Evolutionary conservation across 441 rosid genomes (phyloP), one percentile per base, ranked within the genome.

Genomic region (Aquilaria agallochum): DNA sequence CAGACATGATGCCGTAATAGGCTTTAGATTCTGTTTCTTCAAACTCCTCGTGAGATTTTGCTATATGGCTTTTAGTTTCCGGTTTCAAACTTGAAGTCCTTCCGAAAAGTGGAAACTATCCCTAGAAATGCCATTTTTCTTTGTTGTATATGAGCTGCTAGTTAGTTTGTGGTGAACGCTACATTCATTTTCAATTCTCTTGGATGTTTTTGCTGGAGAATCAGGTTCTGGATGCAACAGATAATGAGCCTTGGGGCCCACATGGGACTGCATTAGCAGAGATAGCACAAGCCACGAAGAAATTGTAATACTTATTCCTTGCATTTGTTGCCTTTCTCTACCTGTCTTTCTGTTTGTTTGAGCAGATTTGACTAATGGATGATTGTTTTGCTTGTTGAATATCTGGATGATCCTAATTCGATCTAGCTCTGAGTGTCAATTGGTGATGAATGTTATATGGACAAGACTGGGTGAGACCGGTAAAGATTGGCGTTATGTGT

Each of bases 241-340:
- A 95, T 77, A 80, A 88, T 71, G 99, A 89, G 61, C 98, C 98
- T 57, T 95, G 99, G 99, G 99, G 99, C 75, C 99, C 98, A 32
- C 99, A 92, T 72, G 99, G 98, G 40, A 75, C 97, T 76, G 95
- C 85, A 63, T 71, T 92, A 84, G 91, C 96, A 9, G 99, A 92
- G 76, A 88, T 95, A 62, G 94, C 99, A 13, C 90, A 82, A 65
- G 91, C 97, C 64, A 92, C 99, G 5, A 83, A 80, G 61, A 95
- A 92, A 80, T 92, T 84, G 99, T 95, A 75, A 78, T 70, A 47
- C 60, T 42, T 63, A 55, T 45, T 27, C 30, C 57, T 31, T 59
- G 11, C 13, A 32, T 36, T 62, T 64, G 15, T 44, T 52, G 56
- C 56, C 32, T 46, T 48, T 0, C 14, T 61, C 55, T 68, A 31